Evolutionary conservation across 1,139 yeast species (phyloP), one percentile per base, ranked within the genome.

Genomic region (Schizosaccharomyces versatilis): DNA sequence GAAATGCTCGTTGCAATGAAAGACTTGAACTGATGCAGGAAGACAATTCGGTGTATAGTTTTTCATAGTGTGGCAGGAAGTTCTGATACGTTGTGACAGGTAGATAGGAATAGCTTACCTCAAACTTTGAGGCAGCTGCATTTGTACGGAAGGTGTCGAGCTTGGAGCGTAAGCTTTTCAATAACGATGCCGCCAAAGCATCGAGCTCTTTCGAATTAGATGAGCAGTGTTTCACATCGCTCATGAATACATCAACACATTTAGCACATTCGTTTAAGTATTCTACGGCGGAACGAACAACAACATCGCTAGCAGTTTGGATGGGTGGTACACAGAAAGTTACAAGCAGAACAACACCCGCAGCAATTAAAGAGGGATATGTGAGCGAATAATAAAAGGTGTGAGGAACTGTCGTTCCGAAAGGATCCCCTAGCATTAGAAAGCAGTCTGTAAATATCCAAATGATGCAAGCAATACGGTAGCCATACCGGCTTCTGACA

Each of bases 401-500:
- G 9, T 17, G 14, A 44, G 49, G 36, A 44, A 44, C 38, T 17
- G 14, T 44, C 12, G 19, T 24, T 44, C 38, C 49, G 9, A 7
- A 17, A 7, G 49, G 49, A 12, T 44, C 49, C 9, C 19, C 32
- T 3, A 36, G 19, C 49, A 44, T 24, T 24, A 44, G 8, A 24
- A 44, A 44, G 14, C 49, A 44, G n/a, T 44, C 49, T 2, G 32
- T 44, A n/a, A 49, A 49, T 14, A 49, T 39, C 52, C 52, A 49
- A 3, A 38, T 49, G 7, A 49, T 49, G 14, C 52, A 38, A 14
- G 36, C n/a, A 15, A 10, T 36, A 10, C 41, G 24, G 24, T 15
- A 39, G 6, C 52, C 52, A 49, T 49, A 49, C 6, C 52, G 52
- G 19, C 52, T 49, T 12, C 52, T 47, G 6, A 49, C 36, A 38